Conservation (phyloP, 768 basidiomycete species). For the Serendipita sp. region DNA sequence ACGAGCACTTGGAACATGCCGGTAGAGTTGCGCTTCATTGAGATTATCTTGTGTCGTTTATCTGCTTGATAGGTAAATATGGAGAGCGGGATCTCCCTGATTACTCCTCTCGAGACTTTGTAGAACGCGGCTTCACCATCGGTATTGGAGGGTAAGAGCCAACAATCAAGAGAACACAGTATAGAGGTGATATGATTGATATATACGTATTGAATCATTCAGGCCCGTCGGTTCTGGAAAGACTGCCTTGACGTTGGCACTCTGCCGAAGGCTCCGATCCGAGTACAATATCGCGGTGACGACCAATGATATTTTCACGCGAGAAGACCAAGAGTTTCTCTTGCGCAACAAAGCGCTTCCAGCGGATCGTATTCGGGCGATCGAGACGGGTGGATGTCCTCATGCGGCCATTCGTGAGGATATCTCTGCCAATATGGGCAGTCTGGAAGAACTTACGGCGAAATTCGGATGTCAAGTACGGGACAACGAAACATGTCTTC, state of each 20-base stretch:
- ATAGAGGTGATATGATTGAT: too few species aligned
- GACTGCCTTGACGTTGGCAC: conserved; percentile 81
- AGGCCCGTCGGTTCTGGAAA: conserved; percentile 98
- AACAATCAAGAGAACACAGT: too few species aligned
- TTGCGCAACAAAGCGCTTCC: conserved; percentile 85
- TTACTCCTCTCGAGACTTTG: conserved; percentile 67
- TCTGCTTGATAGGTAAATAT: conserved; percentile 61
- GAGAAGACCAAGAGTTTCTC: conserved; percentile 94
- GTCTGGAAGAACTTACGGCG: conserved; percentile 84
- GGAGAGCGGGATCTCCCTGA: conserved; percentile 86
- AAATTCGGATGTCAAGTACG: conserved; percentile 65
- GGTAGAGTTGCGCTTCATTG: conserved; percentile 31
- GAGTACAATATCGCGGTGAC: conserved; percentile 91
- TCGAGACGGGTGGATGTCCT: conserved; percentile 96
- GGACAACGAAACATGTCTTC: neutral
- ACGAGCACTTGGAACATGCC: conserved; percentile 81
- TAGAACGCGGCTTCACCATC: conserved; percentile 87
- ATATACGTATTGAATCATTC: too few species aligned
- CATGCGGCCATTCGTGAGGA: conserved; percentile 98
- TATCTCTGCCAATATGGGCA: conserved; percentile 93
- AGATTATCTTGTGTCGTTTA: neutral
- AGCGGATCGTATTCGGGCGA: conserved; percentile 73
- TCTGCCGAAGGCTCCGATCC: conserved; percentile 66
- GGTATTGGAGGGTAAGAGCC: conserved; percentile 99
- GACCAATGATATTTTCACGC: conserved; percentile 99